These are phyloP conservation scores for Eucalyptus grandis DNA, from an alignment of 345 rosid species.

Conservation along the genomic window DNA sequence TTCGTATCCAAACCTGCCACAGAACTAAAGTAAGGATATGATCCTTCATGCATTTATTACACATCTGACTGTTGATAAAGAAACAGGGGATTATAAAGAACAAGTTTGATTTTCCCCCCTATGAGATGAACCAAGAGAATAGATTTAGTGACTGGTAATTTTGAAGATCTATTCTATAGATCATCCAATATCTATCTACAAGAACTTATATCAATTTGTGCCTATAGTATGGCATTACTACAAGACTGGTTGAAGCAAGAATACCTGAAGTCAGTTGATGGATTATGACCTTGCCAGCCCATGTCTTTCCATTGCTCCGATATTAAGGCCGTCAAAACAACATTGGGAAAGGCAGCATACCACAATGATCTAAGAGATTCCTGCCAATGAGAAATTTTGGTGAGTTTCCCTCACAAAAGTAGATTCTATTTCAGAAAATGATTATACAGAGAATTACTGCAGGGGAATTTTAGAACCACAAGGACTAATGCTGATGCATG, in stretches of 20 bases:
- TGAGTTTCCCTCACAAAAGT: neutral
- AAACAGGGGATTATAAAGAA: neutral
- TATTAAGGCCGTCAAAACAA: slow-evolving; percentile 50
- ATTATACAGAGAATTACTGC: neutral
- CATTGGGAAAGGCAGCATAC: slow-evolving; percentile 64
- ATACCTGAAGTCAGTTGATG: slow-evolving; percentile 96
- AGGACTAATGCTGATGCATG: neutral
- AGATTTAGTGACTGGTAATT: neutral
- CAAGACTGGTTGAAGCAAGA: neutral
- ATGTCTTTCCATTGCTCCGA: slow-evolving; percentile 98
- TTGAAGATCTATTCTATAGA: neutral
- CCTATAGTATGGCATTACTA: neutral
- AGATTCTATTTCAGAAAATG: neutral
- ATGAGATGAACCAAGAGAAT: neutral
- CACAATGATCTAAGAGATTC: slow-evolving; percentile 81
- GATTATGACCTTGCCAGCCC: slow-evolving; percentile 99
- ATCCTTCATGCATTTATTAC: neutral
- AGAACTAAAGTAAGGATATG: neutral
- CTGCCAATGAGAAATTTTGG: slow-evolving; percentile 16
- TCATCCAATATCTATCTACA: neutral
- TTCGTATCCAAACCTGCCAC: neutral
- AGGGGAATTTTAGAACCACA: neutral
- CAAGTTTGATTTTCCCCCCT: neutral
- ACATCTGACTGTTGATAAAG: neutral
- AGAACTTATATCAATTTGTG: neutral